Conservation (phyloP, 1,284 basidiomycete species). For the Cryptococcus sp. region DNA sequence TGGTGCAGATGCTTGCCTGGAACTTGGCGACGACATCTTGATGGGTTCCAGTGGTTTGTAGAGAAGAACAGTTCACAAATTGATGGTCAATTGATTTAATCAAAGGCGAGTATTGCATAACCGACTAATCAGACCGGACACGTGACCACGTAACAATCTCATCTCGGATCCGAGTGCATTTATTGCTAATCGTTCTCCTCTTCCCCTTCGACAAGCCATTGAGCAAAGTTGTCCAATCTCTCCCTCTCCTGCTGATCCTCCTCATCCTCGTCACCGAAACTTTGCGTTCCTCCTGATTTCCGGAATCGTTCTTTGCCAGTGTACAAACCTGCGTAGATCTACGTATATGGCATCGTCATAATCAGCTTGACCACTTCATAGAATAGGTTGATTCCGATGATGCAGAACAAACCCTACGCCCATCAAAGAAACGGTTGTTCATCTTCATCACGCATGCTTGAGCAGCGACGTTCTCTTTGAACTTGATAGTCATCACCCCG, state of each 20-base stretch:
- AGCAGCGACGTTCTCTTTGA: constrained; percentile 81
- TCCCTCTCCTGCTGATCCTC: constrained; percentile 68
- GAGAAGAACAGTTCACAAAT: too few species aligned
- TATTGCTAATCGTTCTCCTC: constrained; percentile 24
- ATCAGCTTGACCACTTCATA: too few species aligned
- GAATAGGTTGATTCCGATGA: not conserved
- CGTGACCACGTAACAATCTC: too few species aligned
- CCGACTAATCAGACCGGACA: too few species aligned
- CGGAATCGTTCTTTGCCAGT: constrained; percentile 78
- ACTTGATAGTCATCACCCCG: constrained; percentile 95
- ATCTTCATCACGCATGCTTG: constrained; percentile 93
- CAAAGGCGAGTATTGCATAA: too few species aligned
- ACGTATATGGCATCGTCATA: constrained; percentile 15
- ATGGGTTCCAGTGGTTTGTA: too few species aligned
- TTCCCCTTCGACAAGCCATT: constrained; percentile 65
- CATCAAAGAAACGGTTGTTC: constrained; percentile 91
- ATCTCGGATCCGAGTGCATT: too few species aligned
- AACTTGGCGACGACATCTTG: too few species aligned
- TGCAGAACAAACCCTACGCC: constrained; percentile 55
- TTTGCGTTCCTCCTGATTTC: constrained; percentile 61
- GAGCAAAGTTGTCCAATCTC: constrained; percentile 80
- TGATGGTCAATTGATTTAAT: too few species aligned
- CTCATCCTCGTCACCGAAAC: constrained; percentile 53
- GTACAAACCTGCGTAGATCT: constrained; percentile 78
- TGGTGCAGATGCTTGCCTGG: too few species aligned